Base-by-base conservation (phyloP, 1,139 yeast genomes). In the Kluyveromyces sp. region DNA sequence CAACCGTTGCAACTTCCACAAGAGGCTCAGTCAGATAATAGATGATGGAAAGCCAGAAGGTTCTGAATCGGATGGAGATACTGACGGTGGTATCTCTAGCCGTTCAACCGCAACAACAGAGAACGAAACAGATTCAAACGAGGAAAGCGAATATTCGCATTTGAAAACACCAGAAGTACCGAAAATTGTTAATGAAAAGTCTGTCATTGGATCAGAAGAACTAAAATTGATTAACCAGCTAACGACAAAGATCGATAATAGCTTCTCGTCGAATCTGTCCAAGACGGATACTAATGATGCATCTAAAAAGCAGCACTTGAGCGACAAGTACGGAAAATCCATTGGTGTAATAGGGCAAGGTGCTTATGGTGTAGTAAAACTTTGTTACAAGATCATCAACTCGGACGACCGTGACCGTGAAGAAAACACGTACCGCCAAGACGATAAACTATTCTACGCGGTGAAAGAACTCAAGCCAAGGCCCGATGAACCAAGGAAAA, bases 291-390 rank as follows among this genome's bases (percentile, higher is more conserved):
- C 52, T 15, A 48, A 48, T 21, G 66, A 65, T 39, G 69, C 66
- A 41, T 34, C 49, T 4, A 56, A 53, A 28, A 53, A 52, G 41
- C 60, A 63, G 33, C 58, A 54, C 3, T 58, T 68, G 30, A 48
- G 59, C 3, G 75, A 75, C 32, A 74, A 80, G 52, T 83, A 81
- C 56, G 90, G 90, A 5, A 72, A 73, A 43, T 74, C 80, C 28
- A 72, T 73, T 46, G 83, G 82, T 10, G 72, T 81, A 7, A 74
- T 82, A 34, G 90, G 90, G 2, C 77, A 76, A 51, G 90, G 89
- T 3, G 72, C 87, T 0, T 82, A 80, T 60, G 90, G 90, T 36
- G 70, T 79, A 1, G 86, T 83, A 30, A 77, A 80, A 63, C 68
- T 76, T 71, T 48, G 78, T 74, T 46, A 73, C 70, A 34, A 71